phyloP scores from a whole-genome alignment of 805 yeast genomes.

The Myxozyma udenii region DNA sequence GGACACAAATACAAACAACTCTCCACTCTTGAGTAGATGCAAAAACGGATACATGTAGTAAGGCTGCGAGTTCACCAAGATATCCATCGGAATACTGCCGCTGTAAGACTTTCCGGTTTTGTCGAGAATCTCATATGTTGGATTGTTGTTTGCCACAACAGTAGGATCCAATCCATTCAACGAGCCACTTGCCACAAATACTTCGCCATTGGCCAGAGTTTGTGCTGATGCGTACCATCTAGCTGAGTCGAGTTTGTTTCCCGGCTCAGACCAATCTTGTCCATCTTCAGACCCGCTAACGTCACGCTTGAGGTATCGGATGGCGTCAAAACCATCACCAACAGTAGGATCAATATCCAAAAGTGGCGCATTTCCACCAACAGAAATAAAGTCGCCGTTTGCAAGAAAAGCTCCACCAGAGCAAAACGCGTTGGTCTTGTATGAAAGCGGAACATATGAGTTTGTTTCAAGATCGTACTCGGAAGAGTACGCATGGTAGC shows the following conservation, averaged over 20 bases:
- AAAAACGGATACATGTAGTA: conserved; percentile 28
- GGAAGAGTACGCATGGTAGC: conserved; percentile 26
- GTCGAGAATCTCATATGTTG: conserved; percentile 23
- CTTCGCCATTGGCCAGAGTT: conserved; percentile 23
- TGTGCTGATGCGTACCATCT: conserved; percentile 26
- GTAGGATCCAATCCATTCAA: conserved; percentile 28
- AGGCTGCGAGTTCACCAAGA: conserved; percentile 19
- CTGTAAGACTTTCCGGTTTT: conserved; percentile 19
- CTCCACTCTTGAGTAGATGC: conserved; percentile 18
- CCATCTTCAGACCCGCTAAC: conserved; percentile 13
- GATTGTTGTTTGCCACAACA: conserved; percentile 24
- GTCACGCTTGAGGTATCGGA: conserved; percentile 22
- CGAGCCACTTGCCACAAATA: conserved; percentile 23
- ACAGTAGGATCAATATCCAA: conserved; percentile 25
- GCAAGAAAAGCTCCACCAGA: conserved; percentile 25
- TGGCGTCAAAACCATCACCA: conserved; percentile 19
- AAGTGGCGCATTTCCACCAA: conserved; percentile 23
- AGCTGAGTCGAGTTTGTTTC: conserved; percentile 20
- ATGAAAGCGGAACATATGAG: conserved; percentile 13
- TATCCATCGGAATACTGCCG: conserved; percentile 23
- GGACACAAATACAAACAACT: conserved; percentile 21
- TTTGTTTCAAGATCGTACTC: conserved; percentile 21
- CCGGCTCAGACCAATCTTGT: conserved; percentile 24
- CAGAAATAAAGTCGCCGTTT: conserved; percentile 22
- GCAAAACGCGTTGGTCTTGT: conserved; percentile 28